Conservation (phyloP, 2,329 filamentous ascomycete species). For the Aureobasidium sp. region DNA sequence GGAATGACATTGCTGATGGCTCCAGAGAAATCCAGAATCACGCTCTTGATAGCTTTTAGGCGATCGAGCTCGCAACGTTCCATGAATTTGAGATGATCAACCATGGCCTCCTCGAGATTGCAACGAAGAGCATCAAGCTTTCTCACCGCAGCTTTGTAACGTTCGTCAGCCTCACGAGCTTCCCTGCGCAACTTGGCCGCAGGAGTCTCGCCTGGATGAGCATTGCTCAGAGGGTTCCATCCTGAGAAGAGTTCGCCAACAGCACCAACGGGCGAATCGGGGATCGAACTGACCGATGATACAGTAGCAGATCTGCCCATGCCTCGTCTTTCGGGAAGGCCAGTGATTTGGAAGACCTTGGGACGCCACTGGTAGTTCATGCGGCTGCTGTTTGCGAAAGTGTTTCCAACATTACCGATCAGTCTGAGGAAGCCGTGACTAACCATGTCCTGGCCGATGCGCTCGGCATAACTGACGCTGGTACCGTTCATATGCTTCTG, state of each 20-base stretch:
- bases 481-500: conserved; percentile 79
- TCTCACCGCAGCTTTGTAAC: conserved; percentile 79
- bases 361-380: conserved; percentile 97
- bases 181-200: conserved; percentile 80
- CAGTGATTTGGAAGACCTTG: conserved; percentile 80
- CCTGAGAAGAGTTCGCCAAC: conserved; percentile 84
- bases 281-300: conserved; percentile 40
- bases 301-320: conserved; percentile 68
- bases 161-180: conserved; percentile 82
- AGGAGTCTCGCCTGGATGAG: conserved; percentile 88
- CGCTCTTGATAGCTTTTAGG: conserved; percentile 95
- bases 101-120: conserved; percentile 90
- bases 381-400: conserved; percentile 93
- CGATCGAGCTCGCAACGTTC: conserved; percentile 95
- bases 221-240: conserved; percentile 89
- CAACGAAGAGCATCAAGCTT: conserved; percentile 87
- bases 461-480: conserved; percentile 84
- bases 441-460: conserved; percentile 89
- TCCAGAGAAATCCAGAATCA: conserved; percentile 94
- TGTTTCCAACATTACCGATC: conserved; percentile 88
- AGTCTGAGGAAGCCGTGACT: conserved; percentile 78
- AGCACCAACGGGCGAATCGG: conserved; percentile 58
- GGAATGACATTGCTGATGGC: conserved; percentile 97
- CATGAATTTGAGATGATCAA: conserved; percentile 88
- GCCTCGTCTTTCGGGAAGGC: conserved; percentile 81